A percentile compares a stretch with the other conserved stretches of the same genome.
These are phyloP conservation scores for Fusarium papillatum DNA, from an alignment of 2,329 filamentous ascomycete species.

Conservation along the genomic window DNA sequence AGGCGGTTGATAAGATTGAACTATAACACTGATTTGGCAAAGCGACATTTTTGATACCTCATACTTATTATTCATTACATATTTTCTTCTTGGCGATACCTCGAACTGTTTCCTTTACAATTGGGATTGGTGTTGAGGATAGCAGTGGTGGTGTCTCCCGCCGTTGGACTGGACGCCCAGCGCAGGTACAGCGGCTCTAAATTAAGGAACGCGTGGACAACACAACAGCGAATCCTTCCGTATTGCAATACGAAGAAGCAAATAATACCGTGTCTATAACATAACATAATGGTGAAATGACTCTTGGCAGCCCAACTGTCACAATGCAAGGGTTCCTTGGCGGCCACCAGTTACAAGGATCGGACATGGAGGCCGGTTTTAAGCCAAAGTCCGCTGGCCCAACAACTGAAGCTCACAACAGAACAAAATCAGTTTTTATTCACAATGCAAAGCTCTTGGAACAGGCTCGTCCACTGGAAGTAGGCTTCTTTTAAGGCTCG, in stretches of 20 bases:
- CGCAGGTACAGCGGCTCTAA: background rate
- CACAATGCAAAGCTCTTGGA: background rate
- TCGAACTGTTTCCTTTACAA: background rate
- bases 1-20: too few species aligned
- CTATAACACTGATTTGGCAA: background rate
- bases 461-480: background rate
- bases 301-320: background rate
- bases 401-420: background rate
- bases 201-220: background rate
- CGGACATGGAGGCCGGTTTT: background rate
- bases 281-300: background rate
- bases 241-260: background rate
- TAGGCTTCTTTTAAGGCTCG: background rate
- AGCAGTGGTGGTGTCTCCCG: background rate
- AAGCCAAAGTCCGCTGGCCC: background rate
- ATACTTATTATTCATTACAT: background rate
- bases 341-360: background rate
- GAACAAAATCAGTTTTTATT: background rate
- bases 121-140: background rate
- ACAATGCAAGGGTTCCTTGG: background rate
- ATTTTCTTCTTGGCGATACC: constrained; percentile 8
- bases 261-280: background rate
- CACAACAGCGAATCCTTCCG: background rate
- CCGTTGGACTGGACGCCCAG: background rate
- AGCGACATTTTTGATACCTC: background rate